Percentiles rank a stretch among this genome's conserved stretches.
These are phyloP conservation scores for Plasmodium chabaudi DNA, from an alignment of 169 alveolate species.

Conservation along the genomic window DNA sequence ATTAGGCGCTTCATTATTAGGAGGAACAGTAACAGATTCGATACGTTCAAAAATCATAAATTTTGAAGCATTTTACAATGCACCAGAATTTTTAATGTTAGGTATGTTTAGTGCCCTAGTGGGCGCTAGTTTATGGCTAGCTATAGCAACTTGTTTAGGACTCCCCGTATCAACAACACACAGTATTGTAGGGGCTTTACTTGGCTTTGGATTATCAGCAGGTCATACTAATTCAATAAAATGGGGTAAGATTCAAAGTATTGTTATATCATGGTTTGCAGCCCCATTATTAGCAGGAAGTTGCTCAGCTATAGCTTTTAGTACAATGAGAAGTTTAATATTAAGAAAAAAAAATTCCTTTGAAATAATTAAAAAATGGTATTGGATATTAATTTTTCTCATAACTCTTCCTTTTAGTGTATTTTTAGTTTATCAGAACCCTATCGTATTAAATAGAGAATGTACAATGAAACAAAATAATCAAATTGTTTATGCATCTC, in stretches of 20 bases:
- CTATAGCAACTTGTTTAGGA: slow-evolving; percentile 83
- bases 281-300: slow-evolving; percentile 80
- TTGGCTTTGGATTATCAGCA: slow-evolving; percentile 90
- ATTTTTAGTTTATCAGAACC: slow-evolving; percentile 69
- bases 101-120: slow-evolving; percentile 88
- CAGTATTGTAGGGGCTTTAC: slow-evolving; percentile 87
- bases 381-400: slow-evolving; percentile 72
- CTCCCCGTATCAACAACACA: slow-evolving; percentile 93
- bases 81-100: slow-evolving; percentile 87
- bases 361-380: slow-evolving; percentile 65
- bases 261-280: slow-evolving; percentile 86
- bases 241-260: slow-evolving; percentile 84
- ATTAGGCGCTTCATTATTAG: slow-evolving; percentile 88
- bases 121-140: slow-evolving; percentile 89
- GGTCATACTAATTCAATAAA: slow-evolving; percentile 83
- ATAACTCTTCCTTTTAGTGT: slow-evolving; percentile 68
- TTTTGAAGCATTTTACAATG: slow-evolving; percentile 82
- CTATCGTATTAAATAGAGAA: slow-evolving; percentile 44
- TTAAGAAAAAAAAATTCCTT: slow-evolving; percentile 75
- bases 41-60: slow-evolving; percentile 85
- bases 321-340: slow-evolving; percentile 58
- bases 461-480: slow-evolving; percentile 38
- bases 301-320: slow-evolving; percentile 66
- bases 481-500: slow-evolving; percentile 6
- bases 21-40: slow-evolving; percentile 91